Conservation (phyloP, 2,329 filamentous ascomycete species). For the Diaporthe citrichinensis region DNA sequence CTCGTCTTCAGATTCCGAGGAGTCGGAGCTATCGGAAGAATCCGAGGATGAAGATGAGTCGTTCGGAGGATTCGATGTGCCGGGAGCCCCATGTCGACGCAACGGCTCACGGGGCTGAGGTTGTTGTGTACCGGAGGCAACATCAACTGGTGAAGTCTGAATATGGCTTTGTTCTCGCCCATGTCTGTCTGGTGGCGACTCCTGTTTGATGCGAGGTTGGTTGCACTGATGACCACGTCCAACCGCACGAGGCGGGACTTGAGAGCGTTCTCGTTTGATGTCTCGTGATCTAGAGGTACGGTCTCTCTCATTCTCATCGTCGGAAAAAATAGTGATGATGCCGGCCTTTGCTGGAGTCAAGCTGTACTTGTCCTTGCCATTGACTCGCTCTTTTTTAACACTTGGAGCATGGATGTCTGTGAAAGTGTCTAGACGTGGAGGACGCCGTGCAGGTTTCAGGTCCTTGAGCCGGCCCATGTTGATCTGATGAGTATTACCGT, state of each 20-base stretch:
- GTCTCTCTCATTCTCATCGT: constrained; percentile 4
- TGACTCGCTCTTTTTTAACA: constrained; percentile 1
- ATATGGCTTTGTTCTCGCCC: neutral
- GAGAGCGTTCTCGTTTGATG: constrained; percentile 2
- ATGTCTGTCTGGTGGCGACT: neutral
- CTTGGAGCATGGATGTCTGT: constrained; percentile 25
- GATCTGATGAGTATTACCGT: neutral
- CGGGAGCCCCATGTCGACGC: neutral
- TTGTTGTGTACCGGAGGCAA: neutral
- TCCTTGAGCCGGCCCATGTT: constrained; percentile 12
- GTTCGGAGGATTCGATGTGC: neutral
- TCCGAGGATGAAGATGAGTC: constrained; percentile 7
- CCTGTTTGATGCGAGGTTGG: constrained; percentile 3
- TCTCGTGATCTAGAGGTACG: neutral
- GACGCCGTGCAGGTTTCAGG: neutral
- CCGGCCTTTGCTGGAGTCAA: neutral
- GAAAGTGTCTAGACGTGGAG: neutral
- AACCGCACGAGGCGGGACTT: neutral
- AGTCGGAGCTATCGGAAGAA: neutral
- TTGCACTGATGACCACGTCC: neutral
- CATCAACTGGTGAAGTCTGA: neutral
- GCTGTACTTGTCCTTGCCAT: constrained; percentile 16
- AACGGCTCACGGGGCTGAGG: neutral
- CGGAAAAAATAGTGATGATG: neutral
- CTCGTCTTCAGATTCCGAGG: constrained; percentile 2